These are phyloP conservation scores for Rhytidiadelphus loreus DNA, from an alignment of 225 moss, liverwort and hornwort species.

Conservation along the genomic window DNA sequence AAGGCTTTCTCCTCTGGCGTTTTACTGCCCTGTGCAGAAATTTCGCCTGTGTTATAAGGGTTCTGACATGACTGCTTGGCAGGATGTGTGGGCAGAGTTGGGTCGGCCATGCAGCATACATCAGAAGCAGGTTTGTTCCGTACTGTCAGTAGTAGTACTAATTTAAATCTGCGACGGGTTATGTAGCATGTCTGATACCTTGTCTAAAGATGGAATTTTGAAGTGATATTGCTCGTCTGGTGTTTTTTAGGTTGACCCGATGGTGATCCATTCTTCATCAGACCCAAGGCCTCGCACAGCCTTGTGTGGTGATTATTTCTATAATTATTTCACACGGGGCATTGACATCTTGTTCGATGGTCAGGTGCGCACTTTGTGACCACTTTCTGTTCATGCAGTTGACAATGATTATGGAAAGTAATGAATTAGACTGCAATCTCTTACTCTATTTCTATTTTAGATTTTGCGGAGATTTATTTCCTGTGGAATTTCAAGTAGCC, in stretches of 20 bases:
- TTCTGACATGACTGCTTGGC: conserved; percentile 9
- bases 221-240: background rate
- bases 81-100: conserved; percentile 98
- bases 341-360: conserved; percentile 97
- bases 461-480: background rate
- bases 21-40: background rate
- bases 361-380: conserved; percentile 43
- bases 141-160: background rate
- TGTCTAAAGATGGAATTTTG: background rate
- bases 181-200: background rate
- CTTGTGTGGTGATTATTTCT: conserved; percentile 94
- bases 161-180: background rate
- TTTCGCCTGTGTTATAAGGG: background rate
- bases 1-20: background rate
- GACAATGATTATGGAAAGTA: background rate
- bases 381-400: background rate
- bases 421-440: background rate
- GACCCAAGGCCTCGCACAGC: conserved; percentile 89
- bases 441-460: background rate
- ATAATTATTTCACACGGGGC: conserved; percentile 91
- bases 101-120: conserved; percentile 94
- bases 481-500: background rate
- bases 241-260: conserved; percentile 75
- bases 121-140: conserved; percentile 66
- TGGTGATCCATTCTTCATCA: conserved; percentile 97